These are phyloP conservation scores for Cryptococcus sp. DNA, from an alignment of 1,284 basidiomycete species.

Conservation along the genomic window DNA sequence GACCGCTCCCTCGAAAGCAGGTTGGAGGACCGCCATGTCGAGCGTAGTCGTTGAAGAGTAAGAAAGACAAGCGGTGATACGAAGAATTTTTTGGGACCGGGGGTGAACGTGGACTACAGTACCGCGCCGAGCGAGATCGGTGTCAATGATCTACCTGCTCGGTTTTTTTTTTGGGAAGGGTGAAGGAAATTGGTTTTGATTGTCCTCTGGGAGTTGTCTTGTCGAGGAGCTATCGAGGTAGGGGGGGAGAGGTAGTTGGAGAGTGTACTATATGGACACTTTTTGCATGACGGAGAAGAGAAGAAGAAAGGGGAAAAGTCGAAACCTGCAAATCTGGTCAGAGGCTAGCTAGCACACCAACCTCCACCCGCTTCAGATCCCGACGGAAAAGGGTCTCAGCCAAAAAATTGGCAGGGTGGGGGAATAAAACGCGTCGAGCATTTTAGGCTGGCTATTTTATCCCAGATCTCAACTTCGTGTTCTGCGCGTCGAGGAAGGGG, in stretches of 20 bases:
- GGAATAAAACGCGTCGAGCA: no score
- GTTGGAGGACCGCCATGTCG: slow-evolving; percentile 1
- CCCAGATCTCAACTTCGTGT: no score
- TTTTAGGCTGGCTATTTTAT: no score
- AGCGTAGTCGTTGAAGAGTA: not conserved
- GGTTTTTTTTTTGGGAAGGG: not conserved
- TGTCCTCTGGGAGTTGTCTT: no score
- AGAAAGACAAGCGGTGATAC: no score
- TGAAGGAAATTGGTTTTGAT: not conserved
- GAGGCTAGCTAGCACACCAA: not conserved
- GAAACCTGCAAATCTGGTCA: not conserved
- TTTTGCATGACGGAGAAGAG: slow-evolving; percentile 1
- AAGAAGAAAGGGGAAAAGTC: not conserved
- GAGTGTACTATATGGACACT: not conserved
- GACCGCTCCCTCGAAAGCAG: slow-evolving; percentile 26
- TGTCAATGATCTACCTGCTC: not conserved
- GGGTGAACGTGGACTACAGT: not conserved
- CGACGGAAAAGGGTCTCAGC: no score
- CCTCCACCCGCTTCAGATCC: not conserved
- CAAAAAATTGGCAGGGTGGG: no score
- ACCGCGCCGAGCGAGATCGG: not conserved
- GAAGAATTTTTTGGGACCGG: not conserved
- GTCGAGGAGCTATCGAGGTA: no score
- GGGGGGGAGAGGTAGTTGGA: not conserved
- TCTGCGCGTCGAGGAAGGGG: no score